These are phyloP conservation scores for Hydnomerulius pinastri DNA, from an alignment of 768 basidiomycete genomes.

Conservation along the genomic window DNA sequence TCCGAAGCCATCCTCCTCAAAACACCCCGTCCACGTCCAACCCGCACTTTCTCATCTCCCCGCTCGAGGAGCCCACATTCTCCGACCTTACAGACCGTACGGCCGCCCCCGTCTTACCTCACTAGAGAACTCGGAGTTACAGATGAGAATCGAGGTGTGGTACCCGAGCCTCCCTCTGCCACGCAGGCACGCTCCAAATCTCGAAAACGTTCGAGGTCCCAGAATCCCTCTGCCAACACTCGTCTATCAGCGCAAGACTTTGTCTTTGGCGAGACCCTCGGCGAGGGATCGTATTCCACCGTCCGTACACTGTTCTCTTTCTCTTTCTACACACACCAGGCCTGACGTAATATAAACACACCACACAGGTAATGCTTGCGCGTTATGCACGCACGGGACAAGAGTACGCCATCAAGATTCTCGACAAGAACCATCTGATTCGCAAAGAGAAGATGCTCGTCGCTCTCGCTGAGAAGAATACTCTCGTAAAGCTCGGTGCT, in stretches of 20 bases:
- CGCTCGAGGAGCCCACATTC: slow-evolving; percentile 55
- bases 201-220: slow-evolving; percentile 39
- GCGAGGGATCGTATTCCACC: slow-evolving; percentile 82
- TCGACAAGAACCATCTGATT: slow-evolving; percentile 82
- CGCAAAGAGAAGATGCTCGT: slow-evolving; percentile 77
- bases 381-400: slow-evolving; percentile 56
- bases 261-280: slow-evolving; percentile 70
- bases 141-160: slow-evolving; percentile 20
- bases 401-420: slow-evolving; percentile 75
- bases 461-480: slow-evolving; percentile 80
- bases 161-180: slow-evolving; percentile 11
- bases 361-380: slow-evolving; percentile 56
- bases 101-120: slow-evolving; percentile 55
- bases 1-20: slow-evolving; percentile 41
- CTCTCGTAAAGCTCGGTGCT: slow-evolving; percentile 61
- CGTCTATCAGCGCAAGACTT: slow-evolving; percentile 61
- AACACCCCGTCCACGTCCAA: slow-evolving; percentile 53
- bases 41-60: slow-evolving; percentile 65
- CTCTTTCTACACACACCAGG: slow-evolving; percentile 11
- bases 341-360: slow-evolving; percentile 8
- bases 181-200: slow-evolving; percentile 42
- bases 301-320: slow-evolving; percentile 44
- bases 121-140: slow-evolving; percentile 54
- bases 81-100: slow-evolving; percentile 35
- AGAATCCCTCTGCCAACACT: slow-evolving; percentile 48